Evolutionary conservation across 306 rosid genomes (phyloP), one percentile per base, ranked within the genome.

Genomic region (Medicago lupulina): DNA sequence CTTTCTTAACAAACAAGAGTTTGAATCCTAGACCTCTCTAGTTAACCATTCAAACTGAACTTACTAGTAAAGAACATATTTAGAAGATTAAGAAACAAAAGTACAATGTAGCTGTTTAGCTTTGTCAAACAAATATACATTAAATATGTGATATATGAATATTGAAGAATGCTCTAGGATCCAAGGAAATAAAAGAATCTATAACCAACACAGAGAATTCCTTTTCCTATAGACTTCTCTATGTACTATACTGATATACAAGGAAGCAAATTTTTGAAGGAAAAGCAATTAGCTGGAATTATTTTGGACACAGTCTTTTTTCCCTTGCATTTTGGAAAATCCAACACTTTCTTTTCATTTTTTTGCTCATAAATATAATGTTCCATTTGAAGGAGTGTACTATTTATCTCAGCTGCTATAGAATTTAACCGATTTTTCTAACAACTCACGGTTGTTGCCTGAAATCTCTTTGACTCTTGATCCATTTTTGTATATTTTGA

Each of bases 401-500:
- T 58, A 28, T 28, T 28, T 38, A 43, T 80, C 82, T 89, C 86
- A 91, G 51, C 90, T 85, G 83, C 97, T 92, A 75, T 83, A 94
- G 83, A 87, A 71, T 78, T 81, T 87, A 74, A 94, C 89, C 15
- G 94, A 86, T 84, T 87, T 90, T 46, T 94, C 98, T 75, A 94
- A 83, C 69, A 88, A 43, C 70, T 87, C 86, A 12, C 73, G 85
- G 46, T 86, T 80, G 38, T 76, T 87, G 57, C 90, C 92, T 18
- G 96, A 80, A 66, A 94, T 83, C 76, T 91, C 98, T 74, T 85
- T 83, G 54, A 91, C 93, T 72, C 87, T 85, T 60, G 90, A 88
- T 69, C 98, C 97, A 47, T 94, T 91, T 80, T 88, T 94, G 80
- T 94, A 94, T 84, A 94, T 89, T 79, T 82, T 94, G 83, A 91